Evolutionary conservation across 495 filamentous ascomycete species (phyloP).

Genomic region (Thermochaetoides thermophila): DNA sequence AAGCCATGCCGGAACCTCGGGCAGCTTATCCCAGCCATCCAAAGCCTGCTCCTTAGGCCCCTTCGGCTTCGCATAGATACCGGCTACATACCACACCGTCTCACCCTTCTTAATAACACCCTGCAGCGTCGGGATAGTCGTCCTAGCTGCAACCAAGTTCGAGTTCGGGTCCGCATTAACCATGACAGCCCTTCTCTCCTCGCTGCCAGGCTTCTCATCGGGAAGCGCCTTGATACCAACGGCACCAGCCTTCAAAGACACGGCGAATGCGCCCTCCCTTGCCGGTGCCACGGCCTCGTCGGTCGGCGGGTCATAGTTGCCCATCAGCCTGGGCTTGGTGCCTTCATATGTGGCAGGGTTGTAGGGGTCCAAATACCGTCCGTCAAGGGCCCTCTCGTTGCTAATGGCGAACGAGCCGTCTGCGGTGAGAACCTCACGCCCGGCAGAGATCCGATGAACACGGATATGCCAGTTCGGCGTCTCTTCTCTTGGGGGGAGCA

Average conservation of each 20-base stretch:
- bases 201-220: neutral
- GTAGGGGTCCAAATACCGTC: constrained; percentile 42
- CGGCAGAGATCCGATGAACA: constrained; percentile 42
- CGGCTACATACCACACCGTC: constrained; percentile 35
- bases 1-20: constrained; percentile 41
- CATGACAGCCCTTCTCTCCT: constrained; percentile 36
- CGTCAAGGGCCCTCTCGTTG: constrained; percentile 42
- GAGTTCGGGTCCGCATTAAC: constrained; percentile 67
- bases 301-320: constrained; percentile 39
- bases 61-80: constrained; percentile 35
- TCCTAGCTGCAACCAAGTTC: constrained; percentile 55
- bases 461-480: constrained; percentile 56
- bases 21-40: constrained; percentile 39
- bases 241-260: constrained; percentile 46
- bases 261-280: constrained; percentile 41
- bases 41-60: constrained; percentile 28
- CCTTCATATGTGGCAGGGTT: constrained; percentile 28
- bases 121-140: constrained; percentile 52
- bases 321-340: constrained; percentile 35
- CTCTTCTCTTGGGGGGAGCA: constrained; percentile 40
- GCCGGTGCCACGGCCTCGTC: constrained; percentile 43
- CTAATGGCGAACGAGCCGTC: constrained; percentile 60
- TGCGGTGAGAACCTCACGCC: constrained; percentile 46
- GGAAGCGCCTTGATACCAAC: constrained; percentile 54
- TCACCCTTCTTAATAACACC: constrained; percentile 30